phyloP scores from a whole-genome alignment of 108 stramenopile species.

The Hondaea fermentalgiana region DNA sequence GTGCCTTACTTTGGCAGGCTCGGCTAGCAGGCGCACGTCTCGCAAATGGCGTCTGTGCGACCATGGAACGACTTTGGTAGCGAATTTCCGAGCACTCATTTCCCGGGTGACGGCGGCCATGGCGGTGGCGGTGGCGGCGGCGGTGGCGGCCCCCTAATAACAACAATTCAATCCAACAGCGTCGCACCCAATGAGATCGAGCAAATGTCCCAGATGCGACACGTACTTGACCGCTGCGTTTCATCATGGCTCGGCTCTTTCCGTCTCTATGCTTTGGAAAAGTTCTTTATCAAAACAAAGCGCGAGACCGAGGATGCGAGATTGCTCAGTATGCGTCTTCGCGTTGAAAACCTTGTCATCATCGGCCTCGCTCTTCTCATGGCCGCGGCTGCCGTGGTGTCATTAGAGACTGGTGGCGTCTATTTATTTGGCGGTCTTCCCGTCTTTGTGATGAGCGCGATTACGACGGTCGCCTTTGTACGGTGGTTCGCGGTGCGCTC shows the following conservation, averaged over 20 bases:
- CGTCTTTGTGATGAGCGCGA: not conserved
- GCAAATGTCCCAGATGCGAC: not conserved
- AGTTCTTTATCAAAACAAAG: not conserved
- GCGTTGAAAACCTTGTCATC: not conserved
- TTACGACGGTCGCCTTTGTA: not conserved
- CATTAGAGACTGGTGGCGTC: not conserved
- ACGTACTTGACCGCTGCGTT: not conserved
- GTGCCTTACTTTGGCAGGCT: too few relatives aligned
- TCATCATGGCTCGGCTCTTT: not conserved
- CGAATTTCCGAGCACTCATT: too few relatives aligned
- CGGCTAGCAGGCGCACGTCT: too few relatives aligned
- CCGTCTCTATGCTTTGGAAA: not conserved
- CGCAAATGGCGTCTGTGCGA: too few relatives aligned
- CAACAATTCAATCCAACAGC: too few relatives aligned
- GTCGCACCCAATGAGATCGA: not conserved
- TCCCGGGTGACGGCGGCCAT: too few relatives aligned
- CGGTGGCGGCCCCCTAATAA: too few relatives aligned
- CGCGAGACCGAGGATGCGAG: not conserved
- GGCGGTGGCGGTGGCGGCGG: too few relatives aligned
- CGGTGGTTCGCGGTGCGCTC: not conserved
- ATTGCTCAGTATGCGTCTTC: not conserved
- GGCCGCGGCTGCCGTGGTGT: not conserved
- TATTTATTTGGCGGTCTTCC: not conserved
- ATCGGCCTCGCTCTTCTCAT: not conserved
- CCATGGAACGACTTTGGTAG: too few relatives aligned